These are phyloP conservation scores for Pelargonium citronellum DNA, from an alignment of 441 rosid genomes.

Conservation along the genomic window DNA sequence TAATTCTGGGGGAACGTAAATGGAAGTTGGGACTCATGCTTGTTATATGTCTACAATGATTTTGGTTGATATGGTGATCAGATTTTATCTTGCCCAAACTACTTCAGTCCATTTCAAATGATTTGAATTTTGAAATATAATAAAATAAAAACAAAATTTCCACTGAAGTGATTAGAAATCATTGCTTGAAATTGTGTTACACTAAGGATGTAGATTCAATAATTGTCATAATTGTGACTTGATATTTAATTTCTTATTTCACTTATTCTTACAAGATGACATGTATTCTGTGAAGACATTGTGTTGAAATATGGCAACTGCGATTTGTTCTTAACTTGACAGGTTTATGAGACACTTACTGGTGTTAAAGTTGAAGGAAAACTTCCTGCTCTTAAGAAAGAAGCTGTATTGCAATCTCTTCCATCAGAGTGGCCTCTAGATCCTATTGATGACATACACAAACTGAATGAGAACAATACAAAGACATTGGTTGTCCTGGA, in stretches of 20 bases:
- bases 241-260: not conserved
- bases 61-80: not conserved
- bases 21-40: not conserved
- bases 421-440: slow-evolving; percentile 86
- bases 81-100: not conserved
- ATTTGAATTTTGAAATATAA: not conserved
- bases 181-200: not conserved
- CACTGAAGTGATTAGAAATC: not conserved
- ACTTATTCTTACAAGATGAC: not conserved
- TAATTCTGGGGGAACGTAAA: not conserved
- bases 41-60: not conserved
- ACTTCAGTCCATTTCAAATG: not conserved
- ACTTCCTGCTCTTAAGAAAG: slow-evolving; percentile 65
- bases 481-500: slow-evolving; percentile 88
- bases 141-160: not conserved
- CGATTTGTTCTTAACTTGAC: slow-evolving; percentile 15
- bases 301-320: not conserved
- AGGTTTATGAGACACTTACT: slow-evolving; percentile 85
- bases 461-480: slow-evolving; percentile 51
- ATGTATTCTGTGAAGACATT: not conserved
- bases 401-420: slow-evolving; percentile 58
- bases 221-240: not conserved
- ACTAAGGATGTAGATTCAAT: no score
- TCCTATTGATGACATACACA: slow-evolving; percentile 59
- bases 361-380: slow-evolving; percentile 84